Base-by-base conservation (phyloP, 2,329 filamentous ascomycete genomes). In the Ophiosphaerella narmari region DNA sequence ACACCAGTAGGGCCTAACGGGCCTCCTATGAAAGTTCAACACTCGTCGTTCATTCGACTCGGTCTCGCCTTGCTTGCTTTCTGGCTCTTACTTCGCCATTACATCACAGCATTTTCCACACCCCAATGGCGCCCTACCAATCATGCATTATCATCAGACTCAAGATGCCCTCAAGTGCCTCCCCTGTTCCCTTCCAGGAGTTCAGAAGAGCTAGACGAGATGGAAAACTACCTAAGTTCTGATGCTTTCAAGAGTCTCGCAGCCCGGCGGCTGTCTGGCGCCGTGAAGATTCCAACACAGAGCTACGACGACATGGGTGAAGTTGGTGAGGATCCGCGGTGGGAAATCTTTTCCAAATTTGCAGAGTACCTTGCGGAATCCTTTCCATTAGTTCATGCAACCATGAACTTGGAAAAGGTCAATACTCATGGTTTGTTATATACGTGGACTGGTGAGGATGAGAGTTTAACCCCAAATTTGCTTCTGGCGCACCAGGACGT, bases 401-500 rank as follows among this genome's bases (percentile, higher is more conserved):
- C 72, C 4, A 68, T 83, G 43, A 62, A 72, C 6, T 67, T 84
- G 0, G 79, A 85, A 46, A 80, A 79, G 50, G 70, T 86, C 58
- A 86, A 87, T 64, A 81, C 77, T 1, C 80, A 86, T 62, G 84
- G 80, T 2, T 71, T 86, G 37, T 63, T 86, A 26, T 85, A 80
- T 62, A 84, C 82, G 2, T 82, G 83, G 78, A 53, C 78, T 34
- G 85, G 84, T 4, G 75, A 72, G 6, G 73, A 85, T 32, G 51
- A 67, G 2, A 65, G 62, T 1, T 68, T 84, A 33, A 83, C 82
- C 66, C 83, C 84, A 0, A 78, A 80, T 3, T 70, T 87, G 18
- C 72, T 87, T 33, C 82, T 85, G 75, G 84, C 83, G 1, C 85
- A 87, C 65, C 83, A 86, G 63, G 85, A 87, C 63, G 83, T 85